Percentiles rank a stretch among this genome's conserved stretches.
phyloP scores from a whole-genome alignment of 2,329 filamentous ascomycete species.

The Diaporthe longicolla region DNA sequence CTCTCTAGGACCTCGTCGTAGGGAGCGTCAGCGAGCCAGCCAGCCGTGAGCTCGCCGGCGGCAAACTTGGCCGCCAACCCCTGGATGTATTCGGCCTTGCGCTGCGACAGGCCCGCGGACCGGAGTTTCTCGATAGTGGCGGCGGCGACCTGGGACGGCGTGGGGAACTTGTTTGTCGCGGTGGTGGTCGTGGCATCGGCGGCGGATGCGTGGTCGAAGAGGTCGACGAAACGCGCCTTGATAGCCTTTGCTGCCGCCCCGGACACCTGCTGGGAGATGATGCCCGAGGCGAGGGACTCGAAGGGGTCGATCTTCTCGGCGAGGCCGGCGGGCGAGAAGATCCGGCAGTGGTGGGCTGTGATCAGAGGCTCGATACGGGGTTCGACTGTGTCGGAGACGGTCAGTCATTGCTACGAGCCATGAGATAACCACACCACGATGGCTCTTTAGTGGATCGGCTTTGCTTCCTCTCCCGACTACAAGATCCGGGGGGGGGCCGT shows the following conservation, averaged over 20 bases:
- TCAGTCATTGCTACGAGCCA: background rate
- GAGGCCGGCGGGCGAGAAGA: conserved; percentile 88
- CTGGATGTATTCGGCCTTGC: conserved; percentile 95
- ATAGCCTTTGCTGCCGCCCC: conserved; percentile 92
- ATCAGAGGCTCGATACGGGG: conserved; percentile 79
- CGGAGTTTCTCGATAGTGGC: conserved; percentile 78
- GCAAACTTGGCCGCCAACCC: conserved; percentile 88
- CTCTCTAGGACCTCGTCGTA: conserved; percentile 90
- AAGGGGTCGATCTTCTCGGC: conserved; percentile 91
- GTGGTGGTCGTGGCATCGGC: conserved; percentile 15
- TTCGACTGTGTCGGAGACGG: conserved; percentile 64
- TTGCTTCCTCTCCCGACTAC: background rate
- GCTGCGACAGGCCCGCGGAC: conserved; percentile 88
- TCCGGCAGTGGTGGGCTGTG: conserved; percentile 79
- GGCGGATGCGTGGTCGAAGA: conserved; percentile 68
- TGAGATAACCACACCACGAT: background rate
- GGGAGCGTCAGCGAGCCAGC: conserved; percentile 81
- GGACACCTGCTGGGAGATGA: conserved; percentile 97
- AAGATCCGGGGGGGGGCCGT: background rate
- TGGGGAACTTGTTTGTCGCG: conserved; percentile 71
- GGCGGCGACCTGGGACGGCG: conserved; percentile 78
- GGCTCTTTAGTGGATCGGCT: background rate
- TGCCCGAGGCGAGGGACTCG: conserved; percentile 83
- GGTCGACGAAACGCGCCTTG: conserved; percentile 83
- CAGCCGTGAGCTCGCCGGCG: conserved; percentile 79